Conservation (phyloP, 306 rosid species). For the Vigna mungo region DNA sequence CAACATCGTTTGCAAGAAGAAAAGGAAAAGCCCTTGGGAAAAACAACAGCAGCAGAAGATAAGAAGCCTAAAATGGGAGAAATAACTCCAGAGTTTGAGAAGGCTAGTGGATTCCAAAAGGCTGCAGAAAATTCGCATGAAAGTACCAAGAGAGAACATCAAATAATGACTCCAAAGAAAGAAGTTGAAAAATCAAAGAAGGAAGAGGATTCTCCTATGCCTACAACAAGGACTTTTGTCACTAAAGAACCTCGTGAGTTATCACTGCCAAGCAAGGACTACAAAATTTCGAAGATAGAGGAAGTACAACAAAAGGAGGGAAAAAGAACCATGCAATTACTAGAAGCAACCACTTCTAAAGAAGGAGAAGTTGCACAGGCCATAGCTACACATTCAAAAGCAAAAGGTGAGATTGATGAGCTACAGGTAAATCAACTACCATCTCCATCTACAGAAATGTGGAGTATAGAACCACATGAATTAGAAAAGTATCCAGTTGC, state of each 20-base stretch:
- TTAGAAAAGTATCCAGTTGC: background rate
- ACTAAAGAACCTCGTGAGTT: constrained; percentile 32
- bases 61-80: constrained; percentile 32
- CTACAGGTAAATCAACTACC: background rate
- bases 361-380: constrained; percentile 12
- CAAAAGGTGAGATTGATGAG: constrained; percentile 35
- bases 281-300: constrained; percentile 19
- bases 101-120: constrained; percentile 15
- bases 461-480: constrained; percentile 3
- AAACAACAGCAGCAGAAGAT: constrained; percentile 24
- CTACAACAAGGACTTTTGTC: background rate
- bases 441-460: background rate
- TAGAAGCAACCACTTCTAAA: constrained; percentile 11
- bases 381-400: background rate
- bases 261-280: constrained; percentile 35
- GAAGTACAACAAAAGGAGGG: constrained; percentile 19
- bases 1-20: background rate
- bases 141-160: background rate
- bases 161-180: constrained; percentile 25
- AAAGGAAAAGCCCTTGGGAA: background rate
- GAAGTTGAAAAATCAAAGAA: constrained; percentile 25
- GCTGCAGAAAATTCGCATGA: constrained; percentile 29
- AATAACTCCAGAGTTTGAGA: constrained; percentile 24
- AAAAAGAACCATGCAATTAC: background rate
- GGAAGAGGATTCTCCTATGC: constrained; percentile 9